Conservation (phyloP, 495 filamentous ascomycete species). For the Neurospora africana region DNA sequence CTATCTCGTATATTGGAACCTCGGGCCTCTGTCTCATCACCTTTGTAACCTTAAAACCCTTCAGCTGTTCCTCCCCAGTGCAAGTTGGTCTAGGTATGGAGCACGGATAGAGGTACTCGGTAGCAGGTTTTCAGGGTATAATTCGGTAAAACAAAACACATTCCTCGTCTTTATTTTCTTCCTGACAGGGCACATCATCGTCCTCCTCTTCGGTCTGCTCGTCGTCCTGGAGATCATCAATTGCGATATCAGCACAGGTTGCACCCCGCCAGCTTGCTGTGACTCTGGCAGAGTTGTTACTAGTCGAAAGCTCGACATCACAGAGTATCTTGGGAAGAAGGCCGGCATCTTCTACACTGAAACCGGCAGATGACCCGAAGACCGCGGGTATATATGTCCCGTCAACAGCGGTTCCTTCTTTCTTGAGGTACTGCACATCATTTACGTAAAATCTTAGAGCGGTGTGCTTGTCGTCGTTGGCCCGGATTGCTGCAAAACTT, state of each 20-base stretch:
- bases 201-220: conserved; percentile 19
- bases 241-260: conserved; percentile 31
- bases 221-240: conserved; percentile 29
- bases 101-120: conserved; percentile 36
- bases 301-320: conserved; percentile 35
- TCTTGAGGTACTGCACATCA: conserved; percentile 43
- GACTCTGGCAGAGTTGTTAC: conserved; percentile 25
- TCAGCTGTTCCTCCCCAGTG: conserved; percentile 24
- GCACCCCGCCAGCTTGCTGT: conserved; percentile 39
- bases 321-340: conserved; percentile 43
- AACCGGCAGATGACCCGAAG: conserved; percentile 43
- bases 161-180: conserved; percentile 23
- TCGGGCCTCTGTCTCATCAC: conserved; percentile 36
- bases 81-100: conserved; percentile 24
- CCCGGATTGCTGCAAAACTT: conserved; percentile 36
- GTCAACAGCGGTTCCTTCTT: conserved; percentile 33
- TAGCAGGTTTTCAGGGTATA: conserved; percentile 36
- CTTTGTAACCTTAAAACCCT: conserved; percentile 19
- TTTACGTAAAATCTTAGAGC: conserved; percentile 45
- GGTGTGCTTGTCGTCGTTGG: conserved; percentile 37
- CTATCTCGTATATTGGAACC: conserved; percentile 42
- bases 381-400: conserved; percentile 46
- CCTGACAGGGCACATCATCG: not conserved
- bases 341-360: conserved; percentile 45
- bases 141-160: conserved; percentile 37